These are phyloP conservation scores for Carallia brachiata DNA, from an alignment of 345 rosid species.

Conservation along the genomic window DNA sequence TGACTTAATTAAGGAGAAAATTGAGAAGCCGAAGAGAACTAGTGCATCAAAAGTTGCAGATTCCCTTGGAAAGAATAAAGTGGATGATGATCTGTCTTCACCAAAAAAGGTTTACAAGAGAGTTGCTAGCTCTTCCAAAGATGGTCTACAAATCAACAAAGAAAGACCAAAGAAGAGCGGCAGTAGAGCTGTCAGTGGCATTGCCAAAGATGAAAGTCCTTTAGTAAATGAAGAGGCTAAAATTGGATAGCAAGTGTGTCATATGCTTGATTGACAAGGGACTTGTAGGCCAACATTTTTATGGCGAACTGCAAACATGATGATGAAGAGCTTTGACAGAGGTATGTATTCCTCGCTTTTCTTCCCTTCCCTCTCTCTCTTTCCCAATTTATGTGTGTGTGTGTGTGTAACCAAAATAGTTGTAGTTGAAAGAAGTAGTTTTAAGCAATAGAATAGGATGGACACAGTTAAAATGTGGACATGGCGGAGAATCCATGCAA, in stretches of 20 bases:
- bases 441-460: background rate
- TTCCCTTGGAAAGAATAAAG: constrained; percentile 36
- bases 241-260: constrained; percentile 35
- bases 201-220: constrained; percentile 40
- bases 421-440: background rate
- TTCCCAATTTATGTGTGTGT: background rate
- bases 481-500: no score
- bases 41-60: constrained; percentile 25
- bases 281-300: constrained; percentile 10
- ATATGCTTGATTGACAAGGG: constrained; percentile 13
- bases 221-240: constrained; percentile 67
- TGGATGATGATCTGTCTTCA: constrained; percentile 36
- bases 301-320: background rate
- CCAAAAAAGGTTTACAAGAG: constrained; percentile 62
- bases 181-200: constrained; percentile 32
- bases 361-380: constrained; percentile 1
- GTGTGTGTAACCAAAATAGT: background rate
- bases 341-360: no score
- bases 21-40: constrained; percentile 26
- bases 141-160: constrained; percentile 26
- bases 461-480: no score
- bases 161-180: constrained; percentile 43
- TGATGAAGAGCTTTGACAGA: constrained; percentile 23
- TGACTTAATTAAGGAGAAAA: constrained; percentile 36
- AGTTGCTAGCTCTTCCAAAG: constrained; percentile 42